Conservation (phyloP, 805 yeast genomes). For the Saccharomyces jurei region DNA sequence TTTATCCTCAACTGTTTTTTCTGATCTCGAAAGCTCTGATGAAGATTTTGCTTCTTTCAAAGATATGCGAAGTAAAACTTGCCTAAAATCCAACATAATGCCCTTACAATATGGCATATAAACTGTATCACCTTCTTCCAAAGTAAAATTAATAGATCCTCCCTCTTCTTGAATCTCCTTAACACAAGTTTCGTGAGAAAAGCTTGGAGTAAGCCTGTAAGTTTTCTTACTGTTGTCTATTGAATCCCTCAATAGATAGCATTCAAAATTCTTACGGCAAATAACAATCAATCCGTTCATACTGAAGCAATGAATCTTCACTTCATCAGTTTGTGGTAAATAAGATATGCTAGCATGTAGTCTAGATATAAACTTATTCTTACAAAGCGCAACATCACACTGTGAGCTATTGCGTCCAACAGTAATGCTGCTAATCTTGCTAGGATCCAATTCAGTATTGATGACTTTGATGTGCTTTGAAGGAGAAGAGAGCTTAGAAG, state of each 20-base stretch:
- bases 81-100: slow-evolving; percentile 55
- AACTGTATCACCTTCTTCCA: slow-evolving; percentile 56
- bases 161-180: slow-evolving; percentile 11
- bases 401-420: slow-evolving; percentile 28
- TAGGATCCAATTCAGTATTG: slow-evolving; percentile 14
- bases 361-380: slow-evolving; percentile 27
- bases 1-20: background rate
- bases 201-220: background rate
- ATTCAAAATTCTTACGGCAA: slow-evolving; percentile 43
- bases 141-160: slow-evolving; percentile 18
- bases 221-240: background rate
- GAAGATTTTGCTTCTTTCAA: background rate
- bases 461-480: background rate
- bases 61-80: slow-evolving; percentile 5
- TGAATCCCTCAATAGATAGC: slow-evolving; percentile 22
- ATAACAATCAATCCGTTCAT: slow-evolving; percentile 69
- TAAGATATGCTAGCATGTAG: slow-evolving; percentile 34
- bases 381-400: slow-evolving; percentile 29
- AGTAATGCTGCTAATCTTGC: slow-evolving; percentile 14
- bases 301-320: slow-evolving; percentile 66
- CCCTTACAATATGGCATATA: slow-evolving; percentile 56
- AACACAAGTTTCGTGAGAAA: slow-evolving; percentile 1
- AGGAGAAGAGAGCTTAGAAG: background rate
- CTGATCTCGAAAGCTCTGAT: background rate
- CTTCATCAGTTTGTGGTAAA: slow-evolving; percentile 31